phyloP scores from a whole-genome alignment of 2,329 filamentous ascomycete genomes.

The Chrysosporium keratinophilum region DNA sequence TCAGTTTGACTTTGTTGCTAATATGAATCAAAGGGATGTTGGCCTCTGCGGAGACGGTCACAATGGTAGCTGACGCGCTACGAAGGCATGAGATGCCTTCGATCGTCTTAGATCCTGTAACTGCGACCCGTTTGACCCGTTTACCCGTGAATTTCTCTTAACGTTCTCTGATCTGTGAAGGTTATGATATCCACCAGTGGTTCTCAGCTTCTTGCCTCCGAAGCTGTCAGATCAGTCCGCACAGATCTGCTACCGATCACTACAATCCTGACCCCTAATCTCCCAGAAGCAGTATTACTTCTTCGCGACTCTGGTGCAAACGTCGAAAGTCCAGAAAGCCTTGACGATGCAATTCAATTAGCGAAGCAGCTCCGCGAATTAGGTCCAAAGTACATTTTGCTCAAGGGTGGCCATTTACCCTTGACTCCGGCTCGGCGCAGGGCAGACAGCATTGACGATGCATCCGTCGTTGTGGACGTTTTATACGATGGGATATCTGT shows the following conservation, averaged over 20 bases:
- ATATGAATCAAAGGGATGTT: slow-evolving; percentile 57
- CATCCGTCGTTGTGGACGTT: slow-evolving; percentile 62
- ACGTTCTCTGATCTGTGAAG: slow-evolving; percentile 36
- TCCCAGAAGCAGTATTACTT: slow-evolving; percentile 39
- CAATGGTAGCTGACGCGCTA: slow-evolving; percentile 56
- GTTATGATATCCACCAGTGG: slow-evolving; percentile 65
- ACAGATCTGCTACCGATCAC: slow-evolving; percentile 36
- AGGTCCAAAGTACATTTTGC: slow-evolving; percentile 67
- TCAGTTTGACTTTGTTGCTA: background rate
- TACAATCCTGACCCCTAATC: slow-evolving; percentile 40
- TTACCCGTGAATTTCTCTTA: background rate
- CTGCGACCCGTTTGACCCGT: background rate
- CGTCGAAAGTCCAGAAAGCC: slow-evolving; percentile 41
- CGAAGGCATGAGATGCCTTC: slow-evolving; percentile 46
- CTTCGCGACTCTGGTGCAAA: slow-evolving; percentile 32
- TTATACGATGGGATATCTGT: slow-evolving; percentile 54
- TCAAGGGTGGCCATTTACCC: slow-evolving; percentile 88
- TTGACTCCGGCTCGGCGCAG: slow-evolving; percentile 54
- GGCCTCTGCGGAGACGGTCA: slow-evolving; percentile 59
- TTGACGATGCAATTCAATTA: slow-evolving; percentile 58
- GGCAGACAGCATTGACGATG: slow-evolving; percentile 50
- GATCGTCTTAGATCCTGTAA: slow-evolving; percentile 66
- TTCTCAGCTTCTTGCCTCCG: slow-evolving; percentile 36
- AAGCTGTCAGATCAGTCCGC: slow-evolving; percentile 34
- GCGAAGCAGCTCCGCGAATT: slow-evolving; percentile 56